Evolutionary conservation across 192 early-diverging fungal species (phyloP), one percentile per base, ranked within the genome.

Genomic region (Backusella macrospora): DNA sequence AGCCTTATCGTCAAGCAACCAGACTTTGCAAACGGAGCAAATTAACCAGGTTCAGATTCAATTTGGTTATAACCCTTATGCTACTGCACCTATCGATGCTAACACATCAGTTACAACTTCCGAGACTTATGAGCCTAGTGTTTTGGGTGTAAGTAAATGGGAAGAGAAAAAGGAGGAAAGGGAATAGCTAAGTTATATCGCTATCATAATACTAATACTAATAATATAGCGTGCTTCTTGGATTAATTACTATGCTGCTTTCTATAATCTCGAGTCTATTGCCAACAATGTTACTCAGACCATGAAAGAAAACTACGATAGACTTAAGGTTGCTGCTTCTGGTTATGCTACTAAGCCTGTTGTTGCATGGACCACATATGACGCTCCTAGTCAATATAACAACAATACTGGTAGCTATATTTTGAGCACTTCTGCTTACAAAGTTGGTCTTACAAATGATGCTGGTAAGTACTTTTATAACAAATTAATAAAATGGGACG

Each of bases 361-460:
- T 0, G 82, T 94, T 59, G 90, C 91, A 29, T 93, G 91, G 91
- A 81, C 86, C 37, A 70, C 62, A 5, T 92, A 88, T 73, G 77
- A 78, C 14, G 86, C 86, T 0, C 90, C 91, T 10, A 72, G 85
- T 2, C 48, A 77, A 46, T 92, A 78, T 81, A 91, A 91, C 78
- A 88, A 90, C 80, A 91, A 92, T 78, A 90, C 87, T 12, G 85
- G 87, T 23, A 86, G 84, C 65, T 92, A 89, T 87, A 64, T 77
- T 44, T 68, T 93, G 34, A 85, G 83, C 47, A 74, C 73, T 44
- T 87, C 87, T 5, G 76, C 73, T 66, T 93, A 88, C 81, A 90
- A 91, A 70, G 79, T 76, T 62, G 76, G 86, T 14, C 70, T 94
- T 42, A 84, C 89, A 4, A 76, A 63, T 34, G 90, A 92, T 83